phyloP scores from a whole-genome alignment of 176 grass and related monocot species.

The Musa itinerans region DNA sequence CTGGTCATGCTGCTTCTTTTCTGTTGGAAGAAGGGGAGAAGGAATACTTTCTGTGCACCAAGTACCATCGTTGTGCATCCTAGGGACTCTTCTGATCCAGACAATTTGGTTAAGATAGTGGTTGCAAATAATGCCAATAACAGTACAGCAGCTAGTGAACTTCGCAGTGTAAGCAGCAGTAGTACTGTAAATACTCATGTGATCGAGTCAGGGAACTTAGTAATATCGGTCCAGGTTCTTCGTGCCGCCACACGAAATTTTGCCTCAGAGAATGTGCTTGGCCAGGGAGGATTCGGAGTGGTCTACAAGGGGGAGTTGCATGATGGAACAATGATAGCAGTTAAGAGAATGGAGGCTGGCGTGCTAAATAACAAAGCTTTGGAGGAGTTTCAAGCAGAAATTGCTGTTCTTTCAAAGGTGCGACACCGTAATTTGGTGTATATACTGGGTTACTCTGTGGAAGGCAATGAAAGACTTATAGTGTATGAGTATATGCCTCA shows the following conservation, averaged over 20 bases:
- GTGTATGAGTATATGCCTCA: constrained; percentile 94
- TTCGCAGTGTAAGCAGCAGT: constrained; percentile 26
- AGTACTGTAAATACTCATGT: constrained; percentile 28
- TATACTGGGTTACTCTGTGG: constrained; percentile 58
- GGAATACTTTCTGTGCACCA: constrained; percentile 8
- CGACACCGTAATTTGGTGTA: constrained; percentile 88
- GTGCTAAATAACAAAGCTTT: constrained; percentile 75
- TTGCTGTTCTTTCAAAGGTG: constrained; percentile 85
- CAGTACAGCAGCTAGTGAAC: constrained; percentile 14
- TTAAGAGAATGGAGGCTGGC: constrained; percentile 82
- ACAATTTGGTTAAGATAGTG: constrained; percentile 59
- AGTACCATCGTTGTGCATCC: constrained; percentile 63
- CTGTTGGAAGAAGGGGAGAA: constrained; percentile 23
- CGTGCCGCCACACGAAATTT: constrained; percentile 57
- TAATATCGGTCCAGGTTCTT: constrained; percentile 73
- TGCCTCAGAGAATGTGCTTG: constrained; percentile 62
- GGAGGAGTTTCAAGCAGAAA: constrained; percentile 92
- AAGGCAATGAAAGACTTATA: constrained; percentile 74
- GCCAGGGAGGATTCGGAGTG: constrained; percentile 74
- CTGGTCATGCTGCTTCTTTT: constrained; percentile 6
- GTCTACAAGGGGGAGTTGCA: constrained; percentile 85
- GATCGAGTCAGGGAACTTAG: constrained; percentile 49
- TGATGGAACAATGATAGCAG: constrained; percentile 76
- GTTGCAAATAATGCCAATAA: constrained; percentile 30
- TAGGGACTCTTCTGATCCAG: constrained; percentile 36